Percentiles rank a stretch among this genome's conserved stretches.
phyloP scores from a whole-genome alignment of 2,329 filamentous ascomycete genomes.

The Macrophomina pseudophaseolina region DNA sequence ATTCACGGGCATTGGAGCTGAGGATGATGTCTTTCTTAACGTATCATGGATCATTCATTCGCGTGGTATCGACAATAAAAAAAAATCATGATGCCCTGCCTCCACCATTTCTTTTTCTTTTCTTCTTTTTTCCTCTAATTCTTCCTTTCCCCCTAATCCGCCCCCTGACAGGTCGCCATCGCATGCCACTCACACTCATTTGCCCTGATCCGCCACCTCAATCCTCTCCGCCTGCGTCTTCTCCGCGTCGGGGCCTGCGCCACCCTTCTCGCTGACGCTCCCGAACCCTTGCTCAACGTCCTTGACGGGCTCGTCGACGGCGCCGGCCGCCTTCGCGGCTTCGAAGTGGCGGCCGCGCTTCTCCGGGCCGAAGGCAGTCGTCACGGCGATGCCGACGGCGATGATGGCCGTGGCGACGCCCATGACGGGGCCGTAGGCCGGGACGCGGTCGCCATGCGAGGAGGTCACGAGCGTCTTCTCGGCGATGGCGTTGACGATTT shows the following conservation, averaged over 20 bases:
- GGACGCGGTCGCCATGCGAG: slow-evolving; percentile 60
- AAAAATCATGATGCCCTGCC: too few relatives aligned
- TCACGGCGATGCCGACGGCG: slow-evolving; percentile 69
- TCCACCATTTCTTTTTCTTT: too few relatives aligned
- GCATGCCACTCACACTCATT: too few relatives aligned
- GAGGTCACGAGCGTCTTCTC: slow-evolving; percentile 60
- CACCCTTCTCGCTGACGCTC: not conserved
- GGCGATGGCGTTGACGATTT: slow-evolving; percentile 77
- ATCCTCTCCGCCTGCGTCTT: slow-evolving; percentile 14
- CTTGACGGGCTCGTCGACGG: slow-evolving; percentile 31
- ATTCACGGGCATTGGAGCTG: too few relatives aligned
- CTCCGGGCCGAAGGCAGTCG: slow-evolving; percentile 74
- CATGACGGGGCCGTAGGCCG: slow-evolving; percentile 78
- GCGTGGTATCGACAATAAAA: too few relatives aligned
- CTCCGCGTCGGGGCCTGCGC: not conserved
- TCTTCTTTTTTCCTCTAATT: too few relatives aligned
- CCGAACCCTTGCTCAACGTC: slow-evolving; percentile 22
- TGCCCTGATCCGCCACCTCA: slow-evolving; percentile 8
- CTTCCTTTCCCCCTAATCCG: too few relatives aligned
- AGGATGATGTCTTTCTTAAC: too few relatives aligned
- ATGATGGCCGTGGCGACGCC: slow-evolving; percentile 78
- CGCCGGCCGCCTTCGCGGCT: slow-evolving; percentile 58
- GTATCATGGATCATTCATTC: too few relatives aligned
- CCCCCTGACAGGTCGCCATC: too few relatives aligned
- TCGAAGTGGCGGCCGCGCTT: slow-evolving; percentile 75